These are phyloP conservation scores for Fusarium kyushuense DNA, from an alignment of 2,329 filamentous ascomycete species.

Conservation along the genomic window DNA sequence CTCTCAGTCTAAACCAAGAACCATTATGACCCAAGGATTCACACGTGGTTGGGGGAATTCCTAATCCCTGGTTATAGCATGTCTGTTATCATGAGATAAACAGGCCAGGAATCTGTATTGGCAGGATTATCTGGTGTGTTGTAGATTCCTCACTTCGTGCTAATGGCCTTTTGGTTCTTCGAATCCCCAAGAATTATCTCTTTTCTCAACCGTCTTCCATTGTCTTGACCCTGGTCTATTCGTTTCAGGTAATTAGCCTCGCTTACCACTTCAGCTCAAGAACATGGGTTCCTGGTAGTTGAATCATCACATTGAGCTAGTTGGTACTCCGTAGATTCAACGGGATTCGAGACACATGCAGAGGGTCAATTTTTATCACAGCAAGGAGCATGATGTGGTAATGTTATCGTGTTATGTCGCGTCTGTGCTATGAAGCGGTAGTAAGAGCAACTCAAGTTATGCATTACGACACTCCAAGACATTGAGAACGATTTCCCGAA, in stretches of 20 bases:
- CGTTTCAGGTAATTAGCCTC: slow-evolving; percentile 16
- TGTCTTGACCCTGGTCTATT: not conserved
- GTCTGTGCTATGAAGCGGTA: not conserved
- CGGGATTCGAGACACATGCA: not conserved
- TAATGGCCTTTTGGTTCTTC: not conserved
- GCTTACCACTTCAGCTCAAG: slow-evolving; percentile 14
- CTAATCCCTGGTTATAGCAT: not conserved
- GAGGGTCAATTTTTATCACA: not conserved
- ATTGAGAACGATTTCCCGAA: not conserved
- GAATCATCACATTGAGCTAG: not conserved
- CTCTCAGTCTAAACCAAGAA: slow-evolving; percentile 3
- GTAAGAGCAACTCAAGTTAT: not conserved
- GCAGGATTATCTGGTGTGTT: not conserved
- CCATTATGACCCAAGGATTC: not conserved
- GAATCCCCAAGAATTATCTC: slow-evolving; percentile 1
- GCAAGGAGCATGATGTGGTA: not conserved
- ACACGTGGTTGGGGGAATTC: not conserved
- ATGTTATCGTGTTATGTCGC: not conserved
- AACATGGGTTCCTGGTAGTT: slow-evolving; percentile 7
- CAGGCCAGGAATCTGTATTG: not conserved
- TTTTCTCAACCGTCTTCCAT: not conserved
- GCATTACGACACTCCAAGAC: not conserved
- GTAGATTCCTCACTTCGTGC: not conserved
- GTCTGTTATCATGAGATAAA: not conserved
- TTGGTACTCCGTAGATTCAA: not conserved